A percentile compares a stretch with the other conserved stretches of the same genome.
Conservation (phyloP, 495 filamentous ascomycete species). For the Trichoderma reesei region DNA sequence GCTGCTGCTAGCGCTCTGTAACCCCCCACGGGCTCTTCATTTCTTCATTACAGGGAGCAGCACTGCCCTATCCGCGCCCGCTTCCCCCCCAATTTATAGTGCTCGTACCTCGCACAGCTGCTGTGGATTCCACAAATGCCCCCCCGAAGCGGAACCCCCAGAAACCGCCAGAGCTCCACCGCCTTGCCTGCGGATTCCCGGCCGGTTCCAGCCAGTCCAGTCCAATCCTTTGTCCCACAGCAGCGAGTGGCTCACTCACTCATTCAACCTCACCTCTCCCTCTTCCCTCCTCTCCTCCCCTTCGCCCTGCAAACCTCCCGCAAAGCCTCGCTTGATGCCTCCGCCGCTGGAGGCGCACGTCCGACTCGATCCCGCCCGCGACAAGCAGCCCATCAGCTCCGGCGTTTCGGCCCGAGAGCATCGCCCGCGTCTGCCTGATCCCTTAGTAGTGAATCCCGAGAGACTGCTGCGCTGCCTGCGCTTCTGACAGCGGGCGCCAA, state of each 20-base stretch:
- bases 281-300: neutral
- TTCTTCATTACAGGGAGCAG: no score
- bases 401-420: neutral
- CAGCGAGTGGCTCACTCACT: neutral
- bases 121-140: conserved; percentile 1
- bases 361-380: neutral
- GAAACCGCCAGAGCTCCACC: neutral
- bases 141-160: neutral
- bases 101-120: neutral
- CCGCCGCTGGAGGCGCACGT: neutral
- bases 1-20: no score
- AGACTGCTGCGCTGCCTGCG: neutral
- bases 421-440: neutral
- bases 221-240: neutral
- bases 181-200: neutral
- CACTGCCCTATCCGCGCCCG: neutral
- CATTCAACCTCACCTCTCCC: neutral
- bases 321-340: neutral
- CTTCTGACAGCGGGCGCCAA: conserved; percentile 8
- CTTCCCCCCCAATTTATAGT: neutral
- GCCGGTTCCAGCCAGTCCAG: no score
- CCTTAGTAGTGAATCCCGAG: neutral
- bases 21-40: no score
- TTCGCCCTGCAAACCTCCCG: neutral
- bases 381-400: neutral